Evolutionary conservation across 2,329 filamentous ascomycete genomes (phyloP), one percentile per base, ranked within the genome.

Genomic region (Fusarium anthophilum): DNA sequence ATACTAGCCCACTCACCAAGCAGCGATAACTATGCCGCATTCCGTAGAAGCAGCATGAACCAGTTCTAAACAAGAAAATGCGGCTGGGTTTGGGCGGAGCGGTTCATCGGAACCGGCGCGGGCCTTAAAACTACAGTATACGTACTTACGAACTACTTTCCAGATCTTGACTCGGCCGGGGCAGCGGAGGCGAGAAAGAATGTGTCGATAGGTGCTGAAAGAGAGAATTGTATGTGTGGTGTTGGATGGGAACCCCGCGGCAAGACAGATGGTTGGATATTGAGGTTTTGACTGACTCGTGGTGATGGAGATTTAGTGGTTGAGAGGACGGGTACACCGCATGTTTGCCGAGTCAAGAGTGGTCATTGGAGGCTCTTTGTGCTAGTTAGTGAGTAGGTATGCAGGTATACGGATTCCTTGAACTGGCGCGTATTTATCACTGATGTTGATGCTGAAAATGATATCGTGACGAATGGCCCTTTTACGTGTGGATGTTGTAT

Each of bases 41-140:
- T 55, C 39, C 39, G 32, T 54, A 50, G 41, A 32, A 47, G 48
- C 45, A 57, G 38, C 35, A 44, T 72, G 24, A 59, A 64, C 24
- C 38, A 48, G 64, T 35, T 35, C 28, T 6, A 63, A 53, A 26
- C n/a, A 69, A 41, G 32, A 51, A 37, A 45, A 28, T 57, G 70
- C 50, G 71, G 72, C 72, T 73, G 63, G 63, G 71, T 38, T 59
- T 38, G 47, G 66, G 61, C 54, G 55, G 48, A 56, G 53, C 55
- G 66, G 71, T 72, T 73, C 50, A 63, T 63, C 71, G 59, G 68
- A 56, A 48, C 56, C 71, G 67, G 68, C 50, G 67, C 63, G 71
- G 67, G 58, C 71, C 62, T 72, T 71, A n/a, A 28, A 30, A 30
- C 26, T 18, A 43, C 51, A 37, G 18, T 26, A 28, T 48, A 30